phyloP scores from a whole-genome alignment of 192 early-diverging fungal genomes.

The Umbelopsis vinacea region DNA sequence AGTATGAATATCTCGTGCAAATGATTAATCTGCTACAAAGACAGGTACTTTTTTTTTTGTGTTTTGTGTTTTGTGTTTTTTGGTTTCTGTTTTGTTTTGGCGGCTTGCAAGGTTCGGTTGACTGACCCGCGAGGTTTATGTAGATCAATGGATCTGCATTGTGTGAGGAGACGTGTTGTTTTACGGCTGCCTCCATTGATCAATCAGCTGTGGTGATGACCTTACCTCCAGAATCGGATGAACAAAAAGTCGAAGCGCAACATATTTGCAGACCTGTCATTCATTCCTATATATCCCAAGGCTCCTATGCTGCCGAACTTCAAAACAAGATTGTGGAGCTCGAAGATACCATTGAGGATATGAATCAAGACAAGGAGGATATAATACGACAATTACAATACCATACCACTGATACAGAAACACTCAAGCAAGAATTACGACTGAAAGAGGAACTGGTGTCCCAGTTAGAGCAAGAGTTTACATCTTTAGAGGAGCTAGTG shows the following conservation, averaged over 20 bases:
- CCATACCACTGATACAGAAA: conserved; percentile 40
- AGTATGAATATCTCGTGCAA: conserved; percentile 50
- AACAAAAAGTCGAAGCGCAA: conserved; percentile 39
- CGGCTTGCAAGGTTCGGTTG: too few species aligned
- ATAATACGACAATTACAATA: conserved; percentile 31
- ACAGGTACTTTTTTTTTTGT: conserved; percentile 29
- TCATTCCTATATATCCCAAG: conserved; percentile 40
- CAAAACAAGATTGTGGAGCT: conserved; percentile 35
- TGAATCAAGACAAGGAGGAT: conserved; percentile 40
- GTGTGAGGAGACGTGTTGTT: conserved; percentile 44
- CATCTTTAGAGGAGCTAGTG: conserved; percentile 38
- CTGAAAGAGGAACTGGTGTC: conserved; percentile 44
- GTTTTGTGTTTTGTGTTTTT: too few species aligned
- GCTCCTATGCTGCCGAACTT: conserved; percentile 39
- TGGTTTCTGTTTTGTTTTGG: too few species aligned
- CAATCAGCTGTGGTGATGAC: conserved; percentile 43
- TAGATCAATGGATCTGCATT: conserved; percentile 39
- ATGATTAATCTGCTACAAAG: conserved; percentile 46
- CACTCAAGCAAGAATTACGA: conserved; percentile 42
- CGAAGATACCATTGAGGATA: conserved; percentile 36
- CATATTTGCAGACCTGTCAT: conserved; percentile 48
- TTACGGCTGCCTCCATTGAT: conserved; percentile 37
- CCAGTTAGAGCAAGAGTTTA: conserved; percentile 45
- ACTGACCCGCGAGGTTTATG: not conserved
- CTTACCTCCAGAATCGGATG: conserved; percentile 37